Evolutionary conservation across 345 rosid species (phyloP), one percentile per base, ranked within the genome.

Genomic region (Citrus australasica): DNA sequence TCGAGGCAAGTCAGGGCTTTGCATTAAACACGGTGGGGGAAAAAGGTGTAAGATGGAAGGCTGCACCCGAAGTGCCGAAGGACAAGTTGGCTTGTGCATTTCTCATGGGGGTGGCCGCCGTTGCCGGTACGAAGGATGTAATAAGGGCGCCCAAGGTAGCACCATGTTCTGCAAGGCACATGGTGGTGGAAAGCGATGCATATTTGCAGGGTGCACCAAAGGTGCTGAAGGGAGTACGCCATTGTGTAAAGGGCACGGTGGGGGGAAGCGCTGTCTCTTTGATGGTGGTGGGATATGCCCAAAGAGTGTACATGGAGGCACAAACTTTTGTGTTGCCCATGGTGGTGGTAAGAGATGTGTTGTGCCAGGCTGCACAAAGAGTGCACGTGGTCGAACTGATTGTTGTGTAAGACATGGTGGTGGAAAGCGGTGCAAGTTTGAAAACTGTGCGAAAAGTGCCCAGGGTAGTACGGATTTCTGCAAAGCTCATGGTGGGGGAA

Each of bases 161-260:
- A 95, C 98, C 5, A 79, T 87, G 87, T 92, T 81, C 25, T 95
- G 98, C 87, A 95, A 95, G 86, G 98, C 98, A 33, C 99, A 95
- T 30, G 99, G 99, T 30, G 98, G 99, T 16, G 99, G 99, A 16
- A 93, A 93, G 60, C 92, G 99, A 11, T 95, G 99, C 79, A 88
- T 93, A 81, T 92, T 93, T 75, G 90, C 92, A 0, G 98, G 98
- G 11, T 95, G 99, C 88, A 89, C 86, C 6, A 95, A 90, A 77
- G 98, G 98, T 32, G 99, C 99, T 0, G 99, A 95, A 86, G 99
- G 99, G 62, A 95, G 97, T 79, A 95, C 99, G 0, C 98, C 97
- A 2, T 69, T 93, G 78, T 95, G 99, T 86, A 95, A 95, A 84
- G 98, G 93, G 30, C 99, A 95, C 1, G 99, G 99, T 77, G 99